Evolutionary conservation across 1,284 basidiomycete genomes (phyloP).

Genomic region (Xanthoconium separans): DNA sequence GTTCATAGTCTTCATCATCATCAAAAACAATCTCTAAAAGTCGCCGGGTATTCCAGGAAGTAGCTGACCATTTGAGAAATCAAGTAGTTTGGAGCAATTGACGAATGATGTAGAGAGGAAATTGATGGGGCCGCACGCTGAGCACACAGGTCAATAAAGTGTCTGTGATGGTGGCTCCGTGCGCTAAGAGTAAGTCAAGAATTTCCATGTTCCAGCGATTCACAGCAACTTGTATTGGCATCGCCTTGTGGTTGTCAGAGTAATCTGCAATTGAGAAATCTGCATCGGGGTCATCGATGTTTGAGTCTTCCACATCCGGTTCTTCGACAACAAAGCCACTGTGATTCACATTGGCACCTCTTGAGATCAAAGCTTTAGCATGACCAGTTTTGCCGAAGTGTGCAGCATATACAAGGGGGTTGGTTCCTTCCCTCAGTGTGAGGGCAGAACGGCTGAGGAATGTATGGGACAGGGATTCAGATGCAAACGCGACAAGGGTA

Average conservation of each 20-base stretch:
- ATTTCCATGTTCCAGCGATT: conserved; percentile 1
- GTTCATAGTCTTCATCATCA: background rate
- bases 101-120: conserved; percentile 1
- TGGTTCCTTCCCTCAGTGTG: background rate
- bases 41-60: background rate
- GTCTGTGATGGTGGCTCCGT: background rate
- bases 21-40: background rate
- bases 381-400: conserved; percentile 2
- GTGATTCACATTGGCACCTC: background rate
- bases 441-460: background rate
- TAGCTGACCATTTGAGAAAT: background rate
- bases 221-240: conserved; percentile 6
- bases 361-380: background rate
- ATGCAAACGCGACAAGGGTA: background rate
- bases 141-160: background rate
- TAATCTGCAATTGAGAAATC: background rate
- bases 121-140: background rate
- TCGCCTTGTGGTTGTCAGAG: background rate
- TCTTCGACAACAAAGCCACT: background rate
- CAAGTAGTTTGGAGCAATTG: background rate
- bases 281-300: no score
- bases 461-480: background rate
- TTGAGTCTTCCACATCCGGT: background rate
- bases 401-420: conserved; percentile 3
- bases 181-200: background rate